phyloP scores from a whole-genome alignment of 2,329 filamentous ascomycete genomes.

The Colletotrichum siamense region DNA sequence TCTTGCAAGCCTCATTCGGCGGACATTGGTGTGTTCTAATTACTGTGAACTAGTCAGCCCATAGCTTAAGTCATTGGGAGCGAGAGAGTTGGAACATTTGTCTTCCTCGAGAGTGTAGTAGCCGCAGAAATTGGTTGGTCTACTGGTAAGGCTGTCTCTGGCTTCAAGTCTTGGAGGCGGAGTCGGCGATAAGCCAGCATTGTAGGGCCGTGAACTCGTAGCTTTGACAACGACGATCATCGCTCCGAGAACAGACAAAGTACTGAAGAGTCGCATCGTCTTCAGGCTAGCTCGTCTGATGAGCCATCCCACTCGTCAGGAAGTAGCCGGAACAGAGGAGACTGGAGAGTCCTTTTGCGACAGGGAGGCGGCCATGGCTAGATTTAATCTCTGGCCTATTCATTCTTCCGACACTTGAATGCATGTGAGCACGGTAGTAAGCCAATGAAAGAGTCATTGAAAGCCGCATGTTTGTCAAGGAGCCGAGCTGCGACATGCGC shows the following conservation, averaged over 20 bases:
- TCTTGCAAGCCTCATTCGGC: background rate
- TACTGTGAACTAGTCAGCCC: background rate
- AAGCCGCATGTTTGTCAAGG: background rate
- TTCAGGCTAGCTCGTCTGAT: background rate
- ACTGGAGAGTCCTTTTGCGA: background rate
- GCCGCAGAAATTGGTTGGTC: background rate
- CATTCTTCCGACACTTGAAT: background rate
- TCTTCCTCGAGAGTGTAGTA: background rate
- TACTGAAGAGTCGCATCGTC: background rate
- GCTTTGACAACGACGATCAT: background rate
- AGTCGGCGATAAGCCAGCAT: background rate
- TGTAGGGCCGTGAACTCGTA: background rate
- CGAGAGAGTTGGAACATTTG: background rate
- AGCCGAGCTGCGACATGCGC: background rate
- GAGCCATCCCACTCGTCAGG: background rate
- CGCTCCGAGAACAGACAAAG: background rate
- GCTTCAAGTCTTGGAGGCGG: background rate
- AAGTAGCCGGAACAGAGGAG: background rate
- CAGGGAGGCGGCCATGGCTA: background rate
- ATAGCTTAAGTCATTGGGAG: background rate
- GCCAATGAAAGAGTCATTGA: background rate
- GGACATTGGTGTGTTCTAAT: background rate
- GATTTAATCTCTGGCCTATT: background rate
- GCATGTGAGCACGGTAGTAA: background rate
- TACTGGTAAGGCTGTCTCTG: background rate